These are phyloP conservation scores for Diplocarpon mali DNA, from an alignment of 2,329 filamentous ascomycete genomes.

Conservation along the genomic window DNA sequence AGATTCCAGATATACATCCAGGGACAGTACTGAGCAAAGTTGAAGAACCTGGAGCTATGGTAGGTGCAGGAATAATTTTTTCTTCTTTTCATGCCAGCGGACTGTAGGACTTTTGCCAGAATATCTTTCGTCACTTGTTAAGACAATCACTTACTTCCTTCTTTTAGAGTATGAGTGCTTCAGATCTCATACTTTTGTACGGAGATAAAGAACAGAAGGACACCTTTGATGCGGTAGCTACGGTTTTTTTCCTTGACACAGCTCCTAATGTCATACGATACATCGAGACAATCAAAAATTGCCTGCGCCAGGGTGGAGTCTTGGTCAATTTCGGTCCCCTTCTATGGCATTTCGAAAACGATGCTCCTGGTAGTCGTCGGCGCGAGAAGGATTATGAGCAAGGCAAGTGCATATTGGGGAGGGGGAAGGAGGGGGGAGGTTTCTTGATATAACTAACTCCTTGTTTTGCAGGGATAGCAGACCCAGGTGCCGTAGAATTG, in stretches of 20 bases:
- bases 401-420: slow-evolving; percentile 15
- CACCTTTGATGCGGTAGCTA: slow-evolving; percentile 70
- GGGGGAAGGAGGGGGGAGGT: no score
- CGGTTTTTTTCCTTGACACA: slow-evolving; percentile 95
- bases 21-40: slow-evolving; percentile 38
- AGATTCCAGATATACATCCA: slow-evolving; percentile 73
- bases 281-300: slow-evolving; percentile 69
- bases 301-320: slow-evolving; percentile 65
- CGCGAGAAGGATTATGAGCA: slow-evolving; percentile 36
- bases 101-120: no score
- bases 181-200: slow-evolving; percentile 88
- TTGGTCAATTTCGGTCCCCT: slow-evolving; percentile 87
- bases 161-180: slow-evolving; percentile 80
- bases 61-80: neutral
- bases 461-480: slow-evolving; percentile 55
- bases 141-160: neutral
- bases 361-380: slow-evolving; percentile 47
- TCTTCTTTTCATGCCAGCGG: no score
- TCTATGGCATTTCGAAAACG: slow-evolving; percentile 89
- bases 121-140: no score
- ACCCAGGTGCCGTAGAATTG: slow-evolving; percentile 83
- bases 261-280: slow-evolving; percentile 89
- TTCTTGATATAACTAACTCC: no score
- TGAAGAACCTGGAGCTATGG: slow-evolving; percentile 35
- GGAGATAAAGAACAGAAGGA: slow-evolving; percentile 47